Conservation (phyloP, 129 eudicot species). For the Tagetes patula region DNA sequence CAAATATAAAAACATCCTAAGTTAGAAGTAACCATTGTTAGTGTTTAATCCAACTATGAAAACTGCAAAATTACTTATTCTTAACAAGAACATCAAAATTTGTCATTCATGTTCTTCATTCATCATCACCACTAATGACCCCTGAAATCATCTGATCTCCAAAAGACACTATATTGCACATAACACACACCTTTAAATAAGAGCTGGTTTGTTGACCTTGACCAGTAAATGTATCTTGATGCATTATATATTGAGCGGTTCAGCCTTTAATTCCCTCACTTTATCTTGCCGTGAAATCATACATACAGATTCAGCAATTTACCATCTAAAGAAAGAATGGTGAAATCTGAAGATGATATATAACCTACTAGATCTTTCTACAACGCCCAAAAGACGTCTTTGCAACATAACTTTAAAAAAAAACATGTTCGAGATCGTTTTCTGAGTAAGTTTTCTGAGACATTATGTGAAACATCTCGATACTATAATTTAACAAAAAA, state of each 20-base stretch:
- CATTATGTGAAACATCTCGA: too few species aligned
- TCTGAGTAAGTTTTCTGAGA: too few species aligned
- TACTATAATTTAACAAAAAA: too few species aligned
- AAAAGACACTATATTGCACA: constrained; percentile 18
- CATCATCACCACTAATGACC: constrained; percentile 2
- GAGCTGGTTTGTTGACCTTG: constrained; percentile 14
- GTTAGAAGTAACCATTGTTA: constrained; percentile 27
- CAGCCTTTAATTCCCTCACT: constrained; percentile 32
- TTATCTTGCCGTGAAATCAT: constrained; percentile 40
- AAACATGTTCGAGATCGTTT: constrained; percentile 35
- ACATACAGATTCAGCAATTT: constrained; percentile 3
- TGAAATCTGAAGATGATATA: neutral
- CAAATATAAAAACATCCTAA: constrained; percentile 22
- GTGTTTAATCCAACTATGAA: constrained; percentile 14
- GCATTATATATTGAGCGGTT: constrained; percentile 36
- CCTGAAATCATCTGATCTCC: constrained; percentile 18
- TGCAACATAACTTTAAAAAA: constrained; percentile 76
- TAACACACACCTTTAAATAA: constrained; percentile 30
- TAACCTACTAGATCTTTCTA: constrained; percentile 86
- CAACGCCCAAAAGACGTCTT: constrained; percentile 70
- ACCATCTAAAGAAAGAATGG: neutral
- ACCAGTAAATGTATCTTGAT: constrained; percentile 24
- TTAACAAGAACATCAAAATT: constrained; percentile 17
- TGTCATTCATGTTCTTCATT: constrained; percentile 27
- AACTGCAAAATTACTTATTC: constrained; percentile 35